Conservation (phyloP, 805 yeast species). For the Kluyveromyces nonfermentans region DNA sequence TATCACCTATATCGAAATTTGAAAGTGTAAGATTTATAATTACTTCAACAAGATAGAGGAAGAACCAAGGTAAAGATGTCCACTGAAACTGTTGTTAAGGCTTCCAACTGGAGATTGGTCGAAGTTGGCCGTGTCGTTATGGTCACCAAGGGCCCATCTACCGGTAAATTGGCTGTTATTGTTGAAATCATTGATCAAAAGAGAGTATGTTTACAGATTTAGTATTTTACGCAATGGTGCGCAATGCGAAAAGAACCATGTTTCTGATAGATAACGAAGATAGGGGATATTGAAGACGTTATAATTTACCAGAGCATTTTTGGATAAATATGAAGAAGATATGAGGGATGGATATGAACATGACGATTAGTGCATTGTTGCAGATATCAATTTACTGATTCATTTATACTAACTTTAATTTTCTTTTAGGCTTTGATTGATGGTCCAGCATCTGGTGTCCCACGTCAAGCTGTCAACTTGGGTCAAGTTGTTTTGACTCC, state of each 20-base stretch:
- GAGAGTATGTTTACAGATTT: conserved; percentile 58
- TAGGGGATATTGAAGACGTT: no score
- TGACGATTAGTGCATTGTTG: not conserved
- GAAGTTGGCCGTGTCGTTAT: conserved; percentile 99
- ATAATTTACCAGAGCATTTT: no score
- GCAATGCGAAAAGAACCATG: not conserved
- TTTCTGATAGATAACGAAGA: not conserved
- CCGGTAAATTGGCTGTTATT: conserved; percentile 87
- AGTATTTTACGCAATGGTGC: not conserved
- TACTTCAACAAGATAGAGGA: conserved; percentile 1
- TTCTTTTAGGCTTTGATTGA: conserved; percentile 73
- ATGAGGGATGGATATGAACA: not conserved
- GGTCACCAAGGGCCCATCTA: conserved; percentile 62
- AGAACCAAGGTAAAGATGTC: conserved; percentile 39
- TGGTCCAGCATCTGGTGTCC: conserved; percentile 84
- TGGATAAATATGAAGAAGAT: no score
- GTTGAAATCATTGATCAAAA: conserved; percentile 99
- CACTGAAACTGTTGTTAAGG: conserved; percentile 71
- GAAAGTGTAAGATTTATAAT: not conserved
- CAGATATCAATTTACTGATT: not conserved
- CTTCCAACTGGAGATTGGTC: conserved; percentile 98
- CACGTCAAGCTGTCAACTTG: conserved; percentile 86
- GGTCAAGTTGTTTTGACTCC: conserved; percentile 90
- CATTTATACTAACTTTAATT: conserved; percentile 21
- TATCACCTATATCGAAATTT: not conserved